A percentile compares a stretch with the other conserved stretches of the same genome.
Conservation (phyloP, 2,329 filamentous ascomycete species). For the Albifimbria verrucaria region DNA sequence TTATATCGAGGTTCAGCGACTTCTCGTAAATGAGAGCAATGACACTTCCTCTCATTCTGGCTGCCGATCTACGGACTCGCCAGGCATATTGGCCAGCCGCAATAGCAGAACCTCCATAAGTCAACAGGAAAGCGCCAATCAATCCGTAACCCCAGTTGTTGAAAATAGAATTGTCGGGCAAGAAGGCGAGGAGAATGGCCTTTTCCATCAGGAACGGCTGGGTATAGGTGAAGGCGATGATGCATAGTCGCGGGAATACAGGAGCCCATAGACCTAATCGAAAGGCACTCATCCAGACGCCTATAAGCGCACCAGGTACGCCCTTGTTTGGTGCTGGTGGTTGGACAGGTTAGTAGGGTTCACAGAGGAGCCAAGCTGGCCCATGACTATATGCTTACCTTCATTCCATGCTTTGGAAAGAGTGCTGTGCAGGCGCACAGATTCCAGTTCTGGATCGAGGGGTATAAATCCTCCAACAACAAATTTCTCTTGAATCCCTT, state of each 20-base stretch:
- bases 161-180: slow-evolving; percentile 10
- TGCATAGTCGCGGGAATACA: slow-evolving; percentile 14
- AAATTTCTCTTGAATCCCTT: slow-evolving; percentile 24
- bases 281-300: slow-evolving; percentile 9
- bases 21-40: slow-evolving; percentile 23
- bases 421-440: slow-evolving; percentile 10
- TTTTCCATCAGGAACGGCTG: slow-evolving; percentile 22
- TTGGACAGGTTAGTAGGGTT: too few species aligned
- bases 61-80: slow-evolving; percentile 17
- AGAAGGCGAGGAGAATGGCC: slow-evolving; percentile 13
- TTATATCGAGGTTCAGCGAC: slow-evolving; percentile 13
- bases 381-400: too few species aligned
- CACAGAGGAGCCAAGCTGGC: too few species aligned
- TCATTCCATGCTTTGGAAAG: slow-evolving; percentile 15
- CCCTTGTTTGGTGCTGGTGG: slow-evolving; percentile 16
- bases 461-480: slow-evolving; percentile 31
- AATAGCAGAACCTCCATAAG: slow-evolving; percentile 20
- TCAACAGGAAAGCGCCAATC: slow-evolving; percentile 22
- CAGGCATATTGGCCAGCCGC: slow-evolving; percentile 19
- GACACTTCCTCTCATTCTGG: slow-evolving; percentile 22
- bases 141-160: slow-evolving; percentile 21
- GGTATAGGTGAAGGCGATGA: slow-evolving; percentile 21
- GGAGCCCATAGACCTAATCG: slow-evolving; percentile 8
- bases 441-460: slow-evolving; percentile 16
- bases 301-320: slow-evolving; percentile 9